Percentiles rank a stretch among this genome's conserved stretches.
Conservation (phyloP, 805 yeast genomes). For the Saturnispora galanensis region DNA sequence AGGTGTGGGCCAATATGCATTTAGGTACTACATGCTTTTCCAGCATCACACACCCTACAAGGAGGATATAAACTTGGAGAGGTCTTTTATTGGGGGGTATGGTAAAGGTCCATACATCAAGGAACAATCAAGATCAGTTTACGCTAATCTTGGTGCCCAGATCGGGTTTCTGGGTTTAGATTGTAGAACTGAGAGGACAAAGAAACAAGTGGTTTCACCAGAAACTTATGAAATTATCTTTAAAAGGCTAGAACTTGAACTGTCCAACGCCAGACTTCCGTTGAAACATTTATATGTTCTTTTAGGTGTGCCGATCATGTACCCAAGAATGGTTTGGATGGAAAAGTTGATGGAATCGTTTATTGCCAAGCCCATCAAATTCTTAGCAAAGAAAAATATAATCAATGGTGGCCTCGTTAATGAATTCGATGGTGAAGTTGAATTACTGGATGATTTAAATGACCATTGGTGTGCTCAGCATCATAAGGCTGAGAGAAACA, state of each 20-base stretch:
- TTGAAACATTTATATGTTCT: slow-evolving; percentile 71
- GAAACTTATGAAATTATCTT: slow-evolving; percentile 56
- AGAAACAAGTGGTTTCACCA: slow-evolving; percentile 43
- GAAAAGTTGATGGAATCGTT: slow-evolving; percentile 63
- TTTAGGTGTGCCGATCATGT: slow-evolving; percentile 91
- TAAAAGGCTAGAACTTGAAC: slow-evolving; percentile 46
- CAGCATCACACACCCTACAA: slow-evolving; percentile 68
- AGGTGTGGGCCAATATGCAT: slow-evolving; percentile 71
- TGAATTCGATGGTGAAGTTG: slow-evolving; percentile 87
- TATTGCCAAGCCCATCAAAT: slow-evolving; percentile 54
- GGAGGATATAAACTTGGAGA: slow-evolving; percentile 30
- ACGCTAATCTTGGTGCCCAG: slow-evolving; percentile 63
- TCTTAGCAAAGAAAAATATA: slow-evolving; percentile 50
- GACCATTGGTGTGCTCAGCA: slow-evolving; percentile 94
- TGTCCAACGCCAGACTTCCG: slow-evolving; percentile 37
- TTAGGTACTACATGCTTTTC: slow-evolving; percentile 79
- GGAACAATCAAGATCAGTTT: slow-evolving; percentile 57
- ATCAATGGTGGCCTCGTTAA: slow-evolving; percentile 68
- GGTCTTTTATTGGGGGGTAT: slow-evolving; percentile 58
- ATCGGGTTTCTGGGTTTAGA: slow-evolving; percentile 74
- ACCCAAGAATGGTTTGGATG: slow-evolving; percentile 88
- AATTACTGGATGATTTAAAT: slow-evolving; percentile 82
- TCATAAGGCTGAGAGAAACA: slow-evolving; percentile 81
- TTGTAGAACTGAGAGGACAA: slow-evolving; percentile 83
- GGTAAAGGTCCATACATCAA: slow-evolving; percentile 58